Percentiles rank a stretch among this genome's conserved stretches.
Conservation (phyloP, 371 early-diverging fungal species). For the Mortierella sp. region DNA sequence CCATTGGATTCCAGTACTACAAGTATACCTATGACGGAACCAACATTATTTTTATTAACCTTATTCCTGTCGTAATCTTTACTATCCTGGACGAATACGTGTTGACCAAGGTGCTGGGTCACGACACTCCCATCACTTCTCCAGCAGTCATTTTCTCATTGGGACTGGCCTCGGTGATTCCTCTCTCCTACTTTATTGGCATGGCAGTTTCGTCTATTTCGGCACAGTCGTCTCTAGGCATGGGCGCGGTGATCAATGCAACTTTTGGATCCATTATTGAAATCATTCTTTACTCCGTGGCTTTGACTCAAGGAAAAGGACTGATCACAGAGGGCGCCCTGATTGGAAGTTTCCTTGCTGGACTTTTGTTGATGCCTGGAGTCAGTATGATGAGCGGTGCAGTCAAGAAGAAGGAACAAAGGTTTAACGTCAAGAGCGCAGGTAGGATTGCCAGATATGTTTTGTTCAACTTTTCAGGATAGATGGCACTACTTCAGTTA, state of each 20-base stretch:
- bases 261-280: constrained; percentile 97
- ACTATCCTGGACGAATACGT: constrained; percentile 86
- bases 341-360: constrained; percentile 92
- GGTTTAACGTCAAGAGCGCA: constrained; percentile 94
- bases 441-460: constrained; percentile 54
- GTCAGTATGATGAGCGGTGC: constrained; percentile 95
- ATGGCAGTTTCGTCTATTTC: constrained; percentile 96
- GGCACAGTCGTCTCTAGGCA: constrained; percentile 89
- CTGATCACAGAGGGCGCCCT: constrained; percentile 91
- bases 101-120: constrained; percentile 59
- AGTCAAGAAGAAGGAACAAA: constrained; percentile 88
- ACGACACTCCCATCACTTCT: constrained; percentile 64
- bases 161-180: constrained; percentile 89
- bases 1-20: constrained; percentile 85
- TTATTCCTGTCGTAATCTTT: constrained; percentile 84
- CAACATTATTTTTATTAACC: constrained; percentile 95
- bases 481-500: no score
- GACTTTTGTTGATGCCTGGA: constrained; percentile 92
- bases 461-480: background rate
- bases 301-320: constrained; percentile 89
- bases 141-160: constrained; percentile 79
- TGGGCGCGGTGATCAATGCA: constrained; percentile 97
- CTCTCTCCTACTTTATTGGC: constrained; percentile 96
- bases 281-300: constrained; percentile 91
- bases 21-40: constrained; percentile 96